Base-by-base conservation (phyloP, 1,139 yeast species). In the Magnusiomyces paraingens region DNA sequence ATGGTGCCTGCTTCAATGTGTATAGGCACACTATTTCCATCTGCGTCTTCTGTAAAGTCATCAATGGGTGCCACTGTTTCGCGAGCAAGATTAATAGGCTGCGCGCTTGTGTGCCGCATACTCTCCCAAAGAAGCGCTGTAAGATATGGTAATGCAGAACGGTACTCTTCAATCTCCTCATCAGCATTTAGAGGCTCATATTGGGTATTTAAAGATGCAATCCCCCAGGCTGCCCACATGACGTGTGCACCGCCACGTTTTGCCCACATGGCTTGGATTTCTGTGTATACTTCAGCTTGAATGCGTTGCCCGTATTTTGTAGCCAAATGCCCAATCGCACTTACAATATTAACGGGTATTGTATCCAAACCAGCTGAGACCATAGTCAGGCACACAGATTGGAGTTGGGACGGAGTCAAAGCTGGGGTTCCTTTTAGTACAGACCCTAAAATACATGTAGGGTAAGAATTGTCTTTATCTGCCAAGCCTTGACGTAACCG, bases 281-380 rank as follows among this genome's bases (percentile, higher is more conserved):
- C 73, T 0, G 59, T 49, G 43, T 69, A 68, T 0, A 80, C 81
- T 44, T 60, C 62, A 11, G 70, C 64, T 62, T 83, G 88, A 18
- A 80, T 63, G 0, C 55, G 58, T 2, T 69, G 67, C 1, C 85
- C 84, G 51, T 68, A 62, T 1, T 79, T 74, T 14, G 51, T 42
- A 1, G 85, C 76, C 52, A 86, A 69, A 50, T 82, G 84, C 0
- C 88, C 88, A 58, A 84, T 64, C 14, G 84, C 73, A 59, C 82
- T 81, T 58, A 79, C 78, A 54, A 85, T 70, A 53, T 80, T 84
- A 35, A 84, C 72, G 0, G 91, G 85, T 0, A 85, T 80, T 57
- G 86, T 86, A 64, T 86, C 93, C 38, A 86, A 69, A 0, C 94
- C 94, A 3, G 93, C 93, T 60, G 90, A 83, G 0, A 86, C 83